Evolutionary conservation across 2,329 filamentous ascomycete genomes (phyloP).

Genomic region (Venturia aucupariae): DNA sequence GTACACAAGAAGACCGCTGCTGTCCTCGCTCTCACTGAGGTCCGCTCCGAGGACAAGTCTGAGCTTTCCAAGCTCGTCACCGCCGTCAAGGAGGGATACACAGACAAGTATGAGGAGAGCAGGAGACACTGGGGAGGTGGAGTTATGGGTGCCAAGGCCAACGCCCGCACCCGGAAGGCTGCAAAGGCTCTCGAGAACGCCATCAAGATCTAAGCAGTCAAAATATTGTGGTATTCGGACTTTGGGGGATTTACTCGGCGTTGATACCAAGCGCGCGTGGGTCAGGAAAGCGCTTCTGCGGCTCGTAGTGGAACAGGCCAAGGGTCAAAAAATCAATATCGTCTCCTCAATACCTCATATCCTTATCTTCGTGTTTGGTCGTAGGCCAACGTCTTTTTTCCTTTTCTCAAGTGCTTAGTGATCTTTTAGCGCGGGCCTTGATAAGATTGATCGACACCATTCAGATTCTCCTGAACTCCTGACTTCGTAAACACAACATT

Average conservation of each 20-base stretch:
- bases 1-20: conserved; percentile 99
- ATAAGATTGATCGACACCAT: conserved; percentile 1
- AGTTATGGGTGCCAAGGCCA: conserved; percentile 97
- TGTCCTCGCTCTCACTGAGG: conserved; percentile 90
- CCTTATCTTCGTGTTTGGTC: background rate
- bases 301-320: conserved; percentile 3
- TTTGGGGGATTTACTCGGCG: background rate
- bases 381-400: background rate
- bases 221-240: background rate
- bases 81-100: conserved; percentile 95
- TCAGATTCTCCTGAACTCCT: background rate
- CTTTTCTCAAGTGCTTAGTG: background rate
- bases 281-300: conserved; percentile 4
- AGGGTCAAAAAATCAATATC: conserved; percentile 5
- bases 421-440: background rate
- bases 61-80: conserved; percentile 96
- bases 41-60: conserved; percentile 94
- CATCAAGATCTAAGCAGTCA: conserved; percentile 80
- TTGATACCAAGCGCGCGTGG: conserved; percentile 2
- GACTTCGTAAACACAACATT: background rate
- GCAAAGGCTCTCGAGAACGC: conserved; percentile 87
- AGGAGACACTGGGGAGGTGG: conserved; percentile 98
- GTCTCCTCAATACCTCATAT: background rate
- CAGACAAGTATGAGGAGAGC: conserved; percentile 86
- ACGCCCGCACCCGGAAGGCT: conserved; percentile 69